Evolutionary conservation across 768 basidiomycete species (phyloP).

Genomic region (Trametopsis cervina): DNA sequence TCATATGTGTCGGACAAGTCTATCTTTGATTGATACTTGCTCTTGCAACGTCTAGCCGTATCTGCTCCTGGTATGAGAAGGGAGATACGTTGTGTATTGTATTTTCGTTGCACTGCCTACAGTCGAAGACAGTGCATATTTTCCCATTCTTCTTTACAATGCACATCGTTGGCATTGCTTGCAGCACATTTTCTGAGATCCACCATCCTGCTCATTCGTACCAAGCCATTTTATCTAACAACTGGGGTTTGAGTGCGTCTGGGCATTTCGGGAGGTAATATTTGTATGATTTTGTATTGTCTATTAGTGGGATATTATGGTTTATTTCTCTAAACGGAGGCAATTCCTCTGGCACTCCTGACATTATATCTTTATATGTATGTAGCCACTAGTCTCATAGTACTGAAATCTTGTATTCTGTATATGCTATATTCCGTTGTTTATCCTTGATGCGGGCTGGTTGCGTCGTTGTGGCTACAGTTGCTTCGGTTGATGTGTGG

Average conservation of each 20-base stretch:
- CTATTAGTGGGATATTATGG: neutral
- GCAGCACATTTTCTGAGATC: conserved; percentile 9
- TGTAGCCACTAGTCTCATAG: no score
- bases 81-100: conserved; percentile 33
- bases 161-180: conserved; percentile 28
- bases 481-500: no score
- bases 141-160: conserved; percentile 28
- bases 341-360: neutral
- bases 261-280: conserved; percentile 29
- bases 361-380: conserved; percentile 1
- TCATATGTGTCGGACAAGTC: conserved; percentile 37
- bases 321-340: conserved; percentile 1
- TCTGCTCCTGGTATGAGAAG: conserved; percentile 34
- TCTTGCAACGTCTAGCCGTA: conserved; percentile 27
- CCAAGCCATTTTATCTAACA: conserved; percentile 24
- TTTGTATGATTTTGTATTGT: neutral
- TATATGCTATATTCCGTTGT: no score
- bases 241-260: conserved; percentile 20
- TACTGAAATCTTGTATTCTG: no score
- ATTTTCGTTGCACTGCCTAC: conserved; percentile 32
- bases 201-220: conserved; percentile 32
- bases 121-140: conserved; percentile 30
- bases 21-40: conserved; percentile 30
- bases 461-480: no score
- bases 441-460: no score